Conservation (phyloP, 192 early-diverging fungal genomes). For the Mortierella hygrophila region DNA sequence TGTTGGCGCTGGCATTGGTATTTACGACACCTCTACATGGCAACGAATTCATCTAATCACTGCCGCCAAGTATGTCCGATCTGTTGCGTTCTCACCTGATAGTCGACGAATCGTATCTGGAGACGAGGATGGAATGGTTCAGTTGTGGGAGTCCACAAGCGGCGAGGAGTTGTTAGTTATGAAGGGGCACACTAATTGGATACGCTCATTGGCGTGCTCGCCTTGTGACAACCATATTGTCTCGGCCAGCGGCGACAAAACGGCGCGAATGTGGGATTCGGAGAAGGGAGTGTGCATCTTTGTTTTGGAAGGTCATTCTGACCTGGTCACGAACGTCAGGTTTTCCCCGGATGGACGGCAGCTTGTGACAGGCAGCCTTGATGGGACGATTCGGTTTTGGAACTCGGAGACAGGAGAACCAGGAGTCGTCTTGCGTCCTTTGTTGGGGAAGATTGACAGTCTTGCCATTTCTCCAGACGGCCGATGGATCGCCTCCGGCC, state of each 20-base stretch:
- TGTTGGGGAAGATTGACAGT: neutral
- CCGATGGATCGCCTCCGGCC: neutral
- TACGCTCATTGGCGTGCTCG: neutral
- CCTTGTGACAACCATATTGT: neutral
- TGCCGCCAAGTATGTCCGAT: no score
- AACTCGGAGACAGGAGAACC: neutral
- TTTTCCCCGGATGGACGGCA: neutral
- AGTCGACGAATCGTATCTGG: neutral
- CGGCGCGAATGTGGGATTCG: neutral
- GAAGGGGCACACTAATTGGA: neutral
- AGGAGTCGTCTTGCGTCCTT: neutral
- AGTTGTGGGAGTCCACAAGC: neutral
- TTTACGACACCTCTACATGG: neutral
- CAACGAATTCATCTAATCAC: neutral
- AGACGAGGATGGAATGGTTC: neutral
- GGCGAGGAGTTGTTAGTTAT: neutral
- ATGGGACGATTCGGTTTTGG: slow-evolving; percentile 2
- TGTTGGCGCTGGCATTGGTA: neutral
- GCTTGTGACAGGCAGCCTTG: neutral
- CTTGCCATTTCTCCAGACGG: neutral
- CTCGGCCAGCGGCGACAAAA: neutral
- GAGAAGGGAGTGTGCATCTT: neutral
- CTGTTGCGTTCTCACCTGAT: neutral
- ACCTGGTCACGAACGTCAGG: neutral
- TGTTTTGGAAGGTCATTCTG: neutral